A percentile compares a stretch with the other conserved stretches of the same genome.
phyloP scores from a whole-genome alignment of 108 stramenopile species.

The Fragilaria radians region DNA sequence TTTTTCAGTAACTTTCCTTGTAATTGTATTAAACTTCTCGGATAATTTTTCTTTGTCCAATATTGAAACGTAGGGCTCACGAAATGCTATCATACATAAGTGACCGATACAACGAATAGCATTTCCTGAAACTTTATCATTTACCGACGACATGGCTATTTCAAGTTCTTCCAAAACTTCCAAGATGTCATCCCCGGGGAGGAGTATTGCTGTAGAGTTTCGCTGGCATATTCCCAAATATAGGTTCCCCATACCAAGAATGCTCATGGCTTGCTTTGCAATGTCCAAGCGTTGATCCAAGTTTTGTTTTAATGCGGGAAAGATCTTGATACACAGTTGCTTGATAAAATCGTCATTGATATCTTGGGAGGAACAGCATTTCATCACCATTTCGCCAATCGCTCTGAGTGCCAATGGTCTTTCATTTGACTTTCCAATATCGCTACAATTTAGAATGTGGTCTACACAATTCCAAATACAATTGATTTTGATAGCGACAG shows the following conservation, averaged over 20 bases:
- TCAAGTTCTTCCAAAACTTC: conserved; percentile 13
- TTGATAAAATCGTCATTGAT: not conserved
- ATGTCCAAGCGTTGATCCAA: not conserved
- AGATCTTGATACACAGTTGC: not conserved
- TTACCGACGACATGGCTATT: conserved; percentile 5
- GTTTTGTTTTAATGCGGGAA: not conserved
- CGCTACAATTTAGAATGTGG: not conserved
- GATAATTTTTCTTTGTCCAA: not conserved
- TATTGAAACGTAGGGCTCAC: conserved; percentile 4
- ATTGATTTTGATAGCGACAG: not conserved
- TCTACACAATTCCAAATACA: not conserved
- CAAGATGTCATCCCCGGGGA: not conserved
- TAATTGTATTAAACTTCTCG: not conserved
- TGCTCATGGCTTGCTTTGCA: conserved; percentile 14
- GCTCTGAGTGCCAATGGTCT: not conserved
- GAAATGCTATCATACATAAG: conserved; percentile 32
- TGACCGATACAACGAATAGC: conserved; percentile 64
- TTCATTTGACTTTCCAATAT: not conserved
- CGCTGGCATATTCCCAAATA: conserved; percentile 31
- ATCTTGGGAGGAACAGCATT: not conserved
- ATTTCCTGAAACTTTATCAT: conserved; percentile 43
- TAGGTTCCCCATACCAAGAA: conserved; percentile 67
- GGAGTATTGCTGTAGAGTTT: not conserved
- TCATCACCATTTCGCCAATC: not conserved
- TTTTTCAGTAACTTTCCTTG: not conserved